Base-by-base conservation (phyloP, 1,284 basidiomycete genomes). In the Boletus smithii region DNA sequence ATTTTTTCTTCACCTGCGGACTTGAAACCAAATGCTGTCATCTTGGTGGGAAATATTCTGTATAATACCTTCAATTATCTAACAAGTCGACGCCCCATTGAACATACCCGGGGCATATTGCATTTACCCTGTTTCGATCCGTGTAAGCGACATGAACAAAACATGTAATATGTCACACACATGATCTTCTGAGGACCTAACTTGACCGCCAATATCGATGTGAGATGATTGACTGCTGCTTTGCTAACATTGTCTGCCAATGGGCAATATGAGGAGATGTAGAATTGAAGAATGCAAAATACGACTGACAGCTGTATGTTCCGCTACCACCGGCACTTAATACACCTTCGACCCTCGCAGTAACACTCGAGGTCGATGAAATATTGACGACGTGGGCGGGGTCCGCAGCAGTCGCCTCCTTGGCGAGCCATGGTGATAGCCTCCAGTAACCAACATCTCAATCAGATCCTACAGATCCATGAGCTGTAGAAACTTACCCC, bases 211-310 rank as follows among this genome's bases (percentile, higher is more conserved):
- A 94, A 73, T 43, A 76, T 73, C 23, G 81, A 80, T 2, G 91
- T 91, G 29, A 95, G 79, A 58, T 93, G 89, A 67, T 91, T 91
- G 8, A 88, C 85, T 35, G 85, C 85, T 16, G 85, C 85, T 67
- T 93, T 93, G 65, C 88, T 91, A 2, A 89, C 75, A 53, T 81
- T 77, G 59, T 90, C 88, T 90, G 24, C 13, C n/a, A 14, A 30
- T 41, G 26, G 2, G 4, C 4, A 4, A 17, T 9, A 49, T 51
- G n/a, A n/a, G n/a, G 44, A 35, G 46, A 44, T 23, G 22, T 23
- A 27, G 11, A 10, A 32, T 27, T 3, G 6, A 20, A 8, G 37
- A 48, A 24, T 41, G 44, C 18, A 23, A 10, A 34, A 23, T 3
- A 31, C 16, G 27, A 50, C 87, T 58, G 57, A 91, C 89, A 92